Conservation (phyloP, 2,329 filamentous ascomycete genomes). For the Daldinia sp. region DNA sequence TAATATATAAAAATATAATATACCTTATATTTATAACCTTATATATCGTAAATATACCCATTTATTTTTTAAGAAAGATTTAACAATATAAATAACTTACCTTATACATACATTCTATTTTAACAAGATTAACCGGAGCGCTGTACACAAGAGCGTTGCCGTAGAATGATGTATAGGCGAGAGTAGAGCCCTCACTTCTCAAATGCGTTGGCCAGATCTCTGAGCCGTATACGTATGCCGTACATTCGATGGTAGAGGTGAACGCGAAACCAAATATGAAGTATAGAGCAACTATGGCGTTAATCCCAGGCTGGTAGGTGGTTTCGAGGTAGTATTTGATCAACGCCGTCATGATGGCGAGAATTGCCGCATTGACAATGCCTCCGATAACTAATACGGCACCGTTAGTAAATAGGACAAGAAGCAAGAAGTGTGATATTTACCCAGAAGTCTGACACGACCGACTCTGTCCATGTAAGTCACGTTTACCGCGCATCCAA, state of each 20-base stretch:
- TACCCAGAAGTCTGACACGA: conserved; percentile 38
- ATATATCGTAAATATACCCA: too few species aligned
- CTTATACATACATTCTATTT: too few species aligned
- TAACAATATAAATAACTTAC: too few species aligned
- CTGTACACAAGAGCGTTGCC: conserved; percentile 38
- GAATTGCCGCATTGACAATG: conserved; percentile 34
- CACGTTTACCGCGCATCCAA: conserved; percentile 44
- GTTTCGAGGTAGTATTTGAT: conserved; percentile 39
- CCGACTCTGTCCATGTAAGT: conserved; percentile 43
- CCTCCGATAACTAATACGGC: conserved; percentile 34
- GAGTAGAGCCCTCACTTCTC: conserved; percentile 39
- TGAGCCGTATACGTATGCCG: conserved; percentile 45
- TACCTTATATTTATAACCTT: too few species aligned
- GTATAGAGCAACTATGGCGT: conserved; percentile 38
- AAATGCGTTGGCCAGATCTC: conserved; percentile 49
- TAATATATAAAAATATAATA: too few species aligned
- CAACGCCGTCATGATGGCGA: conserved; percentile 38
- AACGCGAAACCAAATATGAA: conserved; percentile 41
- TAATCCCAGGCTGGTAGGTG: conserved; percentile 35
- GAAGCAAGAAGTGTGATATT: neutral
- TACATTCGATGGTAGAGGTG: conserved; percentile 42
- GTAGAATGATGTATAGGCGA: conserved; percentile 40
- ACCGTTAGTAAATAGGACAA: conserved; percentile 8
- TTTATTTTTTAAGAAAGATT: too few species aligned
- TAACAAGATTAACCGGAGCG: conserved; percentile 27